Percentiles rank a stretch among this genome's conserved stretches.
phyloP scores from a whole-genome alignment of 148 eudicot species.

The Linanthus parryae region DNA sequence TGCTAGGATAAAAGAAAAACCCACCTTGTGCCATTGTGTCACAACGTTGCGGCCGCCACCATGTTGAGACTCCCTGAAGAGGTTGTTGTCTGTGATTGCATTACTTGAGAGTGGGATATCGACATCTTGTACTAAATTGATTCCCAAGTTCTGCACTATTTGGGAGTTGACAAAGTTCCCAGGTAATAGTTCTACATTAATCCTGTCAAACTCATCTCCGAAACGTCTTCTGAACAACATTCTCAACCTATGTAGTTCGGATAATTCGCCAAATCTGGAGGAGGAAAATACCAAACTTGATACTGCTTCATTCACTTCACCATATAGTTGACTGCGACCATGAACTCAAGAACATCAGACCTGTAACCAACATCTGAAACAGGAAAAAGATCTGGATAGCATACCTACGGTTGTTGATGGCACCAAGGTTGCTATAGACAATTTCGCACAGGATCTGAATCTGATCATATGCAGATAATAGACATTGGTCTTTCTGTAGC shows the following conservation, averaged over 20 bases:
- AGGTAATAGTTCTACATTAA: slow-evolving; percentile 16
- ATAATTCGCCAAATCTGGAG: slow-evolving; percentile 31
- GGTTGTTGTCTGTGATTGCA: no score
- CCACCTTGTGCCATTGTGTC: neutral
- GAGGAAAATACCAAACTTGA: slow-evolving; percentile 28
- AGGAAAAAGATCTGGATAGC: neutral
- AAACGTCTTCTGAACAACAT: slow-evolving; percentile 6
- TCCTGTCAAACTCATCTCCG: slow-evolving; percentile 16
- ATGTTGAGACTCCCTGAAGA: neutral
- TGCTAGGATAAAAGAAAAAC: neutral
- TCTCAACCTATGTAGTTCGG: slow-evolving; percentile 15
- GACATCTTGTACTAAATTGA: neutral
- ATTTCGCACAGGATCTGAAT: slow-evolving; percentile 16
- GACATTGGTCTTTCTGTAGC: slow-evolving; percentile 12
- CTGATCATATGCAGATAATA: slow-evolving; percentile 22
- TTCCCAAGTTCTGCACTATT: slow-evolving; percentile 13
- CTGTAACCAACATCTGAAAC: neutral
- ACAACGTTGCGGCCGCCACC: neutral
- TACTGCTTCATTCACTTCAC: slow-evolving; percentile 17
- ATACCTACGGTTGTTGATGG: slow-evolving; percentile 14
- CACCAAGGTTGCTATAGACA: slow-evolving; percentile 7
- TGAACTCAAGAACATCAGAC: neutral
- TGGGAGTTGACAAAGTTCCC: slow-evolving; percentile 21
- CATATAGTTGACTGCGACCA: slow-evolving; percentile 8
- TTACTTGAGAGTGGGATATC: no score